Conservation (phyloP, 2,329 filamentous ascomycete species). For the Whalleya microplaca region DNA sequence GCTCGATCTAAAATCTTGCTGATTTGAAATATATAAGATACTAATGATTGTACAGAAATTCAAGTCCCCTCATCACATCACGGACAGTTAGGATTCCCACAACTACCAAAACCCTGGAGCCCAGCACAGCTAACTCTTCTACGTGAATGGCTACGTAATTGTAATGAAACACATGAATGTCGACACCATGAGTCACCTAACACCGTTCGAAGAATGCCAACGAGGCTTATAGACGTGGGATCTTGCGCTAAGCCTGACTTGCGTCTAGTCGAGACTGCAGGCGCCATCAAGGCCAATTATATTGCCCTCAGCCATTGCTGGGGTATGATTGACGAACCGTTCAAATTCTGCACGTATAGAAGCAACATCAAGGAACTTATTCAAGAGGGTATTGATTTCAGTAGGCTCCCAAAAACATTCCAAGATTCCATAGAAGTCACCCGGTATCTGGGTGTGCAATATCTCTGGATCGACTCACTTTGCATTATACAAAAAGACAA, state of each 20-base stretch:
- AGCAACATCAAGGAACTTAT: background rate
- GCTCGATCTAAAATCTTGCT: too few species aligned
- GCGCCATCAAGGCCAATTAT: background rate
- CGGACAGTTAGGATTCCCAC: conserved; percentile 12
- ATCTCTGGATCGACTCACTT: conserved; percentile 13
- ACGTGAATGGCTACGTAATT: conserved; percentile 13
- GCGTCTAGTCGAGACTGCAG: conserved; percentile 1
- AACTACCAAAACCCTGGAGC: conserved; percentile 8
- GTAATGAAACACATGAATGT: conserved; percentile 10
- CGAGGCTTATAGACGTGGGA: conserved; percentile 13
- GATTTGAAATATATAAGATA: too few species aligned
- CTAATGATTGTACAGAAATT: background rate
- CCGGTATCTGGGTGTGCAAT: background rate
- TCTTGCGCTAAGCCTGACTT: background rate
- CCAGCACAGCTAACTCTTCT: conserved; percentile 10
- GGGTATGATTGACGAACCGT: background rate
- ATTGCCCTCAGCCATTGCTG: conserved; percentile 13
- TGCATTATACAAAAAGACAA: conserved; percentile 2
- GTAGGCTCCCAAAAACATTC: background rate
- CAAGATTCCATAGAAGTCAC: conserved; percentile 3
- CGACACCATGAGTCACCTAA: background rate
- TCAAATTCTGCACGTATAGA: background rate
- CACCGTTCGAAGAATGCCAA: conserved; percentile 1
- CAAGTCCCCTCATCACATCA: background rate
- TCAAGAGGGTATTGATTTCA: conserved; percentile 1